A percentile compares a stretch with the other conserved stretches of the same genome.
Conservation (phyloP, 176 grass and related monocot genomes). For the Musa beccarii region DNA sequence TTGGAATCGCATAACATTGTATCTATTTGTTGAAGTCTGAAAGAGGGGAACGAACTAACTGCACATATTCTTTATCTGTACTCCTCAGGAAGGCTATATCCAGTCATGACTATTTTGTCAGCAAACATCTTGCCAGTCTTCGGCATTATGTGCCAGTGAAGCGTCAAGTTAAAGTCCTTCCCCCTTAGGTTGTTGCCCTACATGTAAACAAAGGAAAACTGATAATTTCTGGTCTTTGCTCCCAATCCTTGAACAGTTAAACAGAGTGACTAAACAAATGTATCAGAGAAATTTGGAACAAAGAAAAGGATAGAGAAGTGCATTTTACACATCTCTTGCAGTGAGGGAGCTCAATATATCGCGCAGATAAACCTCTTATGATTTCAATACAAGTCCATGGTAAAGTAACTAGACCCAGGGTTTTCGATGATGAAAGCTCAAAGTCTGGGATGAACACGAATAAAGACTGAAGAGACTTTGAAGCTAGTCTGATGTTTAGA, state of each 20-base stretch:
- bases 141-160: slow-evolving; percentile 99
- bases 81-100: slow-evolving; percentile 73
- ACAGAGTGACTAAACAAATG: not conserved
- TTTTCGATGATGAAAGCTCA: too few relatives aligned
- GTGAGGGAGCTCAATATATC: too few relatives aligned
- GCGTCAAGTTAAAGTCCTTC: slow-evolving; percentile 89
- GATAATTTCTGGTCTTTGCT: too few relatives aligned
- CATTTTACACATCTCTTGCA: too few relatives aligned
- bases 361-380: too few relatives aligned
- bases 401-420: too few relatives aligned
- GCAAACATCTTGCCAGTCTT: slow-evolving; percentile 98
- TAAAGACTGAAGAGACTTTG: too few relatives aligned
- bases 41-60: not conserved
- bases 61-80: slow-evolving; percentile 45
- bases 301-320: too few relatives aligned
- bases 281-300: not conserved
- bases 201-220: not conserved
- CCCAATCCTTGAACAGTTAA: not conserved
- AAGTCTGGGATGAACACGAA: too few relatives aligned
- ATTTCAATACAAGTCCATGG: too few relatives aligned
- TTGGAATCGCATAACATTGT: not conserved
- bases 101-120: slow-evolving; percentile 93
- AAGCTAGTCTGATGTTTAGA: too few relatives aligned
- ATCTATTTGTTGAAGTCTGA: not conserved
- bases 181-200: slow-evolving; percentile 90